phyloP scores from a whole-genome alignment of 169 alveolate genomes.

The Theileria parva region DNA sequence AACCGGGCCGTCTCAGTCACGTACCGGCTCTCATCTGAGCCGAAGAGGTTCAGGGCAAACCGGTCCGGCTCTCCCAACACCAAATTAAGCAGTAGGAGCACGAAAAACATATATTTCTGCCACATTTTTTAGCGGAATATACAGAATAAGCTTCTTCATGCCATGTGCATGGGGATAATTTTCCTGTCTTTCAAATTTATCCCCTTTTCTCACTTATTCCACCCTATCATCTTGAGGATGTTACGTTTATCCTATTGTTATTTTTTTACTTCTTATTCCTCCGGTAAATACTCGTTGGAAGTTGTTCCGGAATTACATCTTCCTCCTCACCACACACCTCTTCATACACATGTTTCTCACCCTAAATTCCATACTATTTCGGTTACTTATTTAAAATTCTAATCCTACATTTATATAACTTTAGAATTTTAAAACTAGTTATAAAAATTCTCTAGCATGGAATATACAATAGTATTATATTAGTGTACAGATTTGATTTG shows the following conservation, averaged over 20 bases:
- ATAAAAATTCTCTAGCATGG: background rate
- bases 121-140: background rate
- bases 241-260: too few species aligned
- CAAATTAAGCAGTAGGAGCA: background rate
- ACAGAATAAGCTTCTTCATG: background rate
- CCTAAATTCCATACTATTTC: background rate
- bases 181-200: background rate
- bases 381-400: too few species aligned
- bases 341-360: background rate
- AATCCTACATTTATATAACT: too few species aligned
- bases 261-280: background rate
- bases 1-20: background rate
- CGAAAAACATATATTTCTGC: background rate
- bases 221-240: background rate
- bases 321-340: background rate
- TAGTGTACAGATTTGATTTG: background rate
- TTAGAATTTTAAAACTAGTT: too few species aligned
- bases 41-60: background rate
- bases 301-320: background rate
- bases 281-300: background rate
- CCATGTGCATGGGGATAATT: background rate
- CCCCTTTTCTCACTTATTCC: background rate
- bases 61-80: background rate
- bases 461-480: too few species aligned
- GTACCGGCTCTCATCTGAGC: background rate